These are phyloP conservation scores for Fraxinus greggii DNA, from an alignment of 305 asterid genomes.

Conservation along the genomic window DNA sequence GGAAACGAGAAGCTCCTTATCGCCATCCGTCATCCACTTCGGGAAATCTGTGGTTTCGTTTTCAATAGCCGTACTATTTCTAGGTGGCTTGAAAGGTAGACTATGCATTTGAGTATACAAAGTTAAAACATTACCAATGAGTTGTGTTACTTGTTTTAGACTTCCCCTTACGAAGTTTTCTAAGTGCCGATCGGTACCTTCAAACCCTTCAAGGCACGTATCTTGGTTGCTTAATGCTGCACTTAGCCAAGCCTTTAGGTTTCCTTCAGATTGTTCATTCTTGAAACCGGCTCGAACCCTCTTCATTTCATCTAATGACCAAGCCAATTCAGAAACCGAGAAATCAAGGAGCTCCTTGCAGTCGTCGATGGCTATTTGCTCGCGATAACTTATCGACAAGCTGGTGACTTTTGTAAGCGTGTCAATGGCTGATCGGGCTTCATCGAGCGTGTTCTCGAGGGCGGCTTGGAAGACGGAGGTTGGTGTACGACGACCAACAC, in stretches of 20 bases:
- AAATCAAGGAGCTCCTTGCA: conserved; percentile 93
- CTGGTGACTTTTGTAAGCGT: conserved; percentile 59
- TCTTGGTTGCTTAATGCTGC: conserved; percentile 95
- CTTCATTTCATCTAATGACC: conserved; percentile 79
- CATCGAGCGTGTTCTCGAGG: conserved; percentile 52
- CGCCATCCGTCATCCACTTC: conserved; percentile 75
- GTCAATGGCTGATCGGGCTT: conserved; percentile 52
- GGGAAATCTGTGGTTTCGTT: conserved; percentile 38
- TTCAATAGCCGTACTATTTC: conserved; percentile 17
- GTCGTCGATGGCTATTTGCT: conserved; percentile 75
- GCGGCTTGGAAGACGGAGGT: conserved; percentile 58
- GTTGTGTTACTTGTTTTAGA: conserved; percentile 72
- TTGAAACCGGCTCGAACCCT: conserved; percentile 45
- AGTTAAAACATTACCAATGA: conserved; percentile 68
- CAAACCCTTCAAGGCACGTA: conserved; percentile 88
- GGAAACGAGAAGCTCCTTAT: conserved; percentile 40
- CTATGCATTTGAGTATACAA: conserved; percentile 59
- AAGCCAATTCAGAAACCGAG: conserved; percentile 75
- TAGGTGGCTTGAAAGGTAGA: conserved; percentile 48
- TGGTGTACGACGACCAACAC: conserved; percentile 23
- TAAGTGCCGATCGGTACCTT: conserved; percentile 75
- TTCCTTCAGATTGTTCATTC: conserved; percentile 48
- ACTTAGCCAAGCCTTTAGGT: conserved; percentile 88
- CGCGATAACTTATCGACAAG: conserved; percentile 59
- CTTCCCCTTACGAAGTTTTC: conserved; percentile 64